A percentile compares a stretch with the other conserved stretches of the same genome.
These are phyloP conservation scores for Mortierella sp. DNA, from an alignment of 371 early-diverging fungal genomes.

Conservation along the genomic window DNA sequence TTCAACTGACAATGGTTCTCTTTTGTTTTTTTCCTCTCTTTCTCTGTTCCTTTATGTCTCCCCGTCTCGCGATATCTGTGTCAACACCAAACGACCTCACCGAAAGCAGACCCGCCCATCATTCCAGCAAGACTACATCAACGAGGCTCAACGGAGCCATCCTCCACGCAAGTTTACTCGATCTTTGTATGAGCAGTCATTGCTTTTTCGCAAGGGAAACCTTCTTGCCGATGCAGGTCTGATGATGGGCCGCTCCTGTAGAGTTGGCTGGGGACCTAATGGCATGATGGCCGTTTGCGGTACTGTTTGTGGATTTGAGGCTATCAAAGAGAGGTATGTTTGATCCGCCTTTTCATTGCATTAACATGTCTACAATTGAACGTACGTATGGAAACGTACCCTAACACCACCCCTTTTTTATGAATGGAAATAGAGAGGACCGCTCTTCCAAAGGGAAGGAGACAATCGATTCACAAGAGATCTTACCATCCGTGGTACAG, in stretches of 20 bases:
- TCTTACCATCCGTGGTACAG: slow-evolving; percentile 25
- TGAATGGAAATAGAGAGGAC: not conserved
- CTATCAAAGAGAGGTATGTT: slow-evolving; percentile 37
- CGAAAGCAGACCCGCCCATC: slow-evolving; percentile 46
- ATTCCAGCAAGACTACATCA: slow-evolving; percentile 43
- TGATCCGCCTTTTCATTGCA: not conserved
- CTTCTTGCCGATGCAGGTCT: slow-evolving; percentile 75
- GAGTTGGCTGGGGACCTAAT: slow-evolving; percentile 85
- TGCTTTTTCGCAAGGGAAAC: slow-evolving; percentile 53
- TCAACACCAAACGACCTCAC: not conserved
- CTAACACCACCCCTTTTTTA: not conserved
- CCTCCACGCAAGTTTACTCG: slow-evolving; percentile 57
- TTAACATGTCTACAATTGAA: too few relatives aligned
- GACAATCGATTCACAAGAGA: not conserved
- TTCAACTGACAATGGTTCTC: slow-evolving; percentile 21
- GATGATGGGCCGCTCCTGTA: slow-evolving; percentile 79
- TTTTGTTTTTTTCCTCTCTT: not conserved
- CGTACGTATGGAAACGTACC: not conserved
- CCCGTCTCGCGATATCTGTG: not conserved
- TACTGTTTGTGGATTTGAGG: slow-evolving; percentile 28
- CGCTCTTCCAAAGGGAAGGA: not conserved
- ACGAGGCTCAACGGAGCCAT: slow-evolving; percentile 10
- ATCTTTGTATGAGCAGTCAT: slow-evolving; percentile 49
- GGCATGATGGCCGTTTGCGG: slow-evolving; percentile 69
- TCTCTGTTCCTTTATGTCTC: not conserved